Evolutionary conservation across 73 alveolate species (phyloP), one percentile per base, ranked within the genome.

Genomic region (Paraurostyla sp.): DNA sequence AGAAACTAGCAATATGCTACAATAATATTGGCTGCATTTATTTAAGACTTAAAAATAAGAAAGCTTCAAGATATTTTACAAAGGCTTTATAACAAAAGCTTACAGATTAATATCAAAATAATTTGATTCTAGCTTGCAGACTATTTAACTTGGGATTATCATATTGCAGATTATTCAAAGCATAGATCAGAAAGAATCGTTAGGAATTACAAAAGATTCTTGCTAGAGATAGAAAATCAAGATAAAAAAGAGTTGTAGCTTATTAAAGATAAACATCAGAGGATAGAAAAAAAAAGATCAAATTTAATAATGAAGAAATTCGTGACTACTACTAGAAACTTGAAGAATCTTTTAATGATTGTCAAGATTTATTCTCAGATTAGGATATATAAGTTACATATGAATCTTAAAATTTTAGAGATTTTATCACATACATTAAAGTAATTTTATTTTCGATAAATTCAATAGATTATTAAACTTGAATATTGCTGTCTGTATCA

Each of bases 11-110:
- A 9, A 65, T 65, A 6, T 65, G 82, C 25, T 38, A 65, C 82
- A 65, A 65, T 38, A 65, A 65, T 36, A 65, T 65, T 38, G 82
- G 82, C 0, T 65, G 82, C 25, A 65, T 65, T 38, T 38, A 36
- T 36, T 38, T 65, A 40, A 65, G 22, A n/a, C 36, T 65, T 3
- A 65, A 65, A 22, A 58, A 65, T 32, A 65, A 35, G 41, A 65
- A 65, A 38, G 60, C 82, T 2, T 35, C 41, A 6, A 16, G 35
- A 38, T 65, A 65, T 40, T 65, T 65, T 40, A 58, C 35, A 38
- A 30, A 65, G 7, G 82, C 82, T 13, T 65, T 7, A 36, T 16
- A 32, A 36, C 13, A 38, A 9, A 65, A 65, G 13, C 9, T 1
- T 56, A 65, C 0, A 32, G 42, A 36, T 23, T 65, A 33, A 2